Evolutionary conservation across 495 filamentous ascomycete genomes (phyloP), one percentile per base, ranked within the genome.

Genomic region (Echria macrotheca): DNA sequence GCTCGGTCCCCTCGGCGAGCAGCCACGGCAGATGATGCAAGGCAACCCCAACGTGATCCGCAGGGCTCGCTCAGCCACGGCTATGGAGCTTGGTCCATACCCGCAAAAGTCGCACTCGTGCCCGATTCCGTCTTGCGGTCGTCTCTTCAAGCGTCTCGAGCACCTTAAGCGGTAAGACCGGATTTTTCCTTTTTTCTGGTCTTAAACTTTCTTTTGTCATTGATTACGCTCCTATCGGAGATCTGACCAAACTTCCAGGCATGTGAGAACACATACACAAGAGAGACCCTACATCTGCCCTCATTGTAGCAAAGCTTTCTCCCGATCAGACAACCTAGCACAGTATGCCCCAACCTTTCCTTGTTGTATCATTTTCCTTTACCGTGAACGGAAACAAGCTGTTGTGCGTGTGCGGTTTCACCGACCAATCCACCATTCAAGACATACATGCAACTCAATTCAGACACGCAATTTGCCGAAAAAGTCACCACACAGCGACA

Each of bases 181-280:
- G 51, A 50, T 53, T 37, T 40, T 37, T n/a, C n/a, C n/a, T n/a
- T n/a, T n/a, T n/a, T n/a, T n/a, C n/a, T n/a, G n/a, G n/a, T n/a
- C n/a, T n/a, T n/a, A n/a, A n/a, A n/a, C 64, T 69, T 69, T 70
- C 67, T 64, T 77, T 74, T 82, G 61, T 72, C 59, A 52, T 51
- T 49, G 56, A 57, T 18, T 31, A 44, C 59, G n/a, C 62, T 56
- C 67, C 63, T 52, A 59, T 57, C 62, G 56, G 66, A 59, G 66
- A 72, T 71, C 77, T 80, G 67, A 77, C 74, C 65, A 68, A 68
- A 70, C 71, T 77, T 84, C 69, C 67, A 96, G 91, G 74, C 93
- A 98, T 77, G 94, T 98, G 69, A 86, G 93, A 68, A 98, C 93
- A 62, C 93, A 98, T 75, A 98, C 93, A 17, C 93, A 98, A 79